These are phyloP conservation scores for Pedinophyceae sp. DNA, from an alignment of 139 green algal genomes.

Conservation along the genomic window DNA sequence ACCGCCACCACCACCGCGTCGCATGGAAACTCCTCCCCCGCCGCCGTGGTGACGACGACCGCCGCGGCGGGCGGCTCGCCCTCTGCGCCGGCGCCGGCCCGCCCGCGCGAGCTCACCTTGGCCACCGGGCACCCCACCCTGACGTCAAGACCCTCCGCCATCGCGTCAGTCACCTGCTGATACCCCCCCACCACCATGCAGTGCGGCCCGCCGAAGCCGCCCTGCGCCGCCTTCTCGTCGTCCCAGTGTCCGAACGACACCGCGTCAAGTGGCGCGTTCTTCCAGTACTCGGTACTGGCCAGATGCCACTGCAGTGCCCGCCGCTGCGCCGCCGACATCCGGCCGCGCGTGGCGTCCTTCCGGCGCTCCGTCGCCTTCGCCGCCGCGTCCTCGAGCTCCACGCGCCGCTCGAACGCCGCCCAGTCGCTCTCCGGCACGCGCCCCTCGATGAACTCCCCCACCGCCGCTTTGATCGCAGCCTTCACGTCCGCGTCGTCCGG, in stretches of 20 bases:
- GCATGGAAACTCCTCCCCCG: slow-evolving; percentile 20
- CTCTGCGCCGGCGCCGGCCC: background rate
- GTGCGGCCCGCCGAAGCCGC: slow-evolving; percentile 73
- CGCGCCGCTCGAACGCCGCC: too few species aligned
- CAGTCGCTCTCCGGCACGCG: too few species aligned
- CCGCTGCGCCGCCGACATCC: too few species aligned
- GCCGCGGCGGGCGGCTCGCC: slow-evolving; percentile 14
- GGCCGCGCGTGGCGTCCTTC: too few species aligned
- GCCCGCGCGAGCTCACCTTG: slow-evolving; percentile 8
- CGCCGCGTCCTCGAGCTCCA: too few species aligned
- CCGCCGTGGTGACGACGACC: slow-evolving; percentile 1
- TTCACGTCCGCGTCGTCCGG: too few species aligned
- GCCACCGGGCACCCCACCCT: slow-evolving; percentile 13
- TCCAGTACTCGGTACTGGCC: too few species aligned
- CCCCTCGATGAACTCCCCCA: too few species aligned
- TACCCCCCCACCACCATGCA: slow-evolving; percentile 69
- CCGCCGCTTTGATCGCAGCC: too few species aligned
- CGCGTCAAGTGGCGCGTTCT: too few species aligned
- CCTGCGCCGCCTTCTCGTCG: slow-evolving; percentile 61
- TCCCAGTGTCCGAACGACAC: slow-evolving; percentile 66
- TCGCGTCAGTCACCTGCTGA: slow-evolving; percentile 3
- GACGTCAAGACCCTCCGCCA: slow-evolving; percentile 36
- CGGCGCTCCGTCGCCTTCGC: too few species aligned
- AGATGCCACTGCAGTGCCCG: too few species aligned
- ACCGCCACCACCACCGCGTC: slow-evolving; percentile 49